Conservation (phyloP, 2,329 filamentous ascomycete genomes). For the Colletotrichum simmondsii region DNA sequence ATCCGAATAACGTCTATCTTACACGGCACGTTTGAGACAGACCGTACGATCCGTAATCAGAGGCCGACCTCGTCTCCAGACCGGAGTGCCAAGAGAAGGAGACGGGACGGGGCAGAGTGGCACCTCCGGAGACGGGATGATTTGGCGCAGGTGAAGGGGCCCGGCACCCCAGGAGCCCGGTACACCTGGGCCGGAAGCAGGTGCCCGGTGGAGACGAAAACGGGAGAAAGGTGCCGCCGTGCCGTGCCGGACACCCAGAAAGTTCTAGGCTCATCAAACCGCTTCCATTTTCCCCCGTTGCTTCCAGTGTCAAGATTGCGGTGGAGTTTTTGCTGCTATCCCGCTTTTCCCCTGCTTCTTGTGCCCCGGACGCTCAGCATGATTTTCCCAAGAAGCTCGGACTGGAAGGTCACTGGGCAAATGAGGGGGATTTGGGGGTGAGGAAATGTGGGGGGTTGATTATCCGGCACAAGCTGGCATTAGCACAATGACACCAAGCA, state of each 20-base stretch:
- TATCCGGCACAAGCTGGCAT: background rate
- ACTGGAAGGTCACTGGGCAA: background rate
- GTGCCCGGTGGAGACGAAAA: background rate
- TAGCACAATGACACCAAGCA: no score
- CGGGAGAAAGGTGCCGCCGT: background rate
- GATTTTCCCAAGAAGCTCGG: background rate
- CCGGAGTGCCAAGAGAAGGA: no score
- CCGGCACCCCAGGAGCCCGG: background rate
- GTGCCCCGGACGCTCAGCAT: background rate
- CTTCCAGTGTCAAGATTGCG: background rate
- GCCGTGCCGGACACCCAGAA: background rate
- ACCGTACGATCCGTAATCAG: no score
- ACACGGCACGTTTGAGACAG: no score
- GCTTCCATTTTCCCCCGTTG: background rate
- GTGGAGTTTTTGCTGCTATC: background rate
- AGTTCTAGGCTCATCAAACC: slow-evolving; percentile 6
- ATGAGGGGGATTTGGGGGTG: background rate
- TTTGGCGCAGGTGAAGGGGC: background rate
- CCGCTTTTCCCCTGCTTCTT: background rate
- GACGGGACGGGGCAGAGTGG: no score
- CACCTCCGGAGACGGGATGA: no score
- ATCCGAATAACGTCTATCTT: no score
- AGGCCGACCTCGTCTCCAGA: no score
- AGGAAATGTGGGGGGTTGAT: background rate
- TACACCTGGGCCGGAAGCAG: background rate